Evolutionary conservation across 2,329 filamentous ascomycete genomes (phyloP).

Genomic region (Xylariaceae sp.): DNA sequence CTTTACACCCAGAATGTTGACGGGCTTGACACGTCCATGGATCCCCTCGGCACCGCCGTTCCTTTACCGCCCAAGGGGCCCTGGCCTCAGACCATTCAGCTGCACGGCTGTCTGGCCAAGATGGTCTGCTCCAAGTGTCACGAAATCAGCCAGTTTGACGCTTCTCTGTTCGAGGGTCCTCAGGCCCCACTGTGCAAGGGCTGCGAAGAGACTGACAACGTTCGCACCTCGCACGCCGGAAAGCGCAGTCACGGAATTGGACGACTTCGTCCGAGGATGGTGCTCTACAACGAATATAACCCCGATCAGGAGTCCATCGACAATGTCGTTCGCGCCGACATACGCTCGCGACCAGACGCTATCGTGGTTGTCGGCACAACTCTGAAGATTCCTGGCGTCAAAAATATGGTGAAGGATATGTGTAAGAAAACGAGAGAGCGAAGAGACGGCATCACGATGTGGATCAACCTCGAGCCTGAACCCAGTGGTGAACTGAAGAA

Average conservation of each 20-base stretch:
- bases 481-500: conserved; percentile 85
- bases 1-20: conserved; percentile 98
- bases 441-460: conserved; percentile 80
- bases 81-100: conserved; percentile 89
- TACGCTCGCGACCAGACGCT: conserved; percentile 82
- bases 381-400: conserved; percentile 89
- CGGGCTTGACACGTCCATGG: conserved; percentile 81
- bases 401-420: conserved; percentile 84
- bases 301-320: conserved; percentile 96
- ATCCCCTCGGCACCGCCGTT: conserved; percentile 73
- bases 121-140: conserved; percentile 97
- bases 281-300: conserved; percentile 96
- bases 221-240: conserved; percentile 71
- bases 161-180: conserved; percentile 76
- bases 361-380: conserved; percentile 94
- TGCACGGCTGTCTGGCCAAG: conserved; percentile 89
- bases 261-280: conserved; percentile 83
- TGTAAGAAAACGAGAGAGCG: conserved; percentile 80
- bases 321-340: conserved; percentile 79
- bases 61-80: conserved; percentile 79
- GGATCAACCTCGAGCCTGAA: conserved; percentile 88
- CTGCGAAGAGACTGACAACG: conserved; percentile 70
- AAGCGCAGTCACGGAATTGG: conserved; percentile 94
- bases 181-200: conserved; percentile 74
- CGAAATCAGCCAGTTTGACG: conserved; percentile 70